phyloP scores from a whole-genome alignment of 768 basidiomycete species.

The Pleurotus pulmonarius region DNA sequence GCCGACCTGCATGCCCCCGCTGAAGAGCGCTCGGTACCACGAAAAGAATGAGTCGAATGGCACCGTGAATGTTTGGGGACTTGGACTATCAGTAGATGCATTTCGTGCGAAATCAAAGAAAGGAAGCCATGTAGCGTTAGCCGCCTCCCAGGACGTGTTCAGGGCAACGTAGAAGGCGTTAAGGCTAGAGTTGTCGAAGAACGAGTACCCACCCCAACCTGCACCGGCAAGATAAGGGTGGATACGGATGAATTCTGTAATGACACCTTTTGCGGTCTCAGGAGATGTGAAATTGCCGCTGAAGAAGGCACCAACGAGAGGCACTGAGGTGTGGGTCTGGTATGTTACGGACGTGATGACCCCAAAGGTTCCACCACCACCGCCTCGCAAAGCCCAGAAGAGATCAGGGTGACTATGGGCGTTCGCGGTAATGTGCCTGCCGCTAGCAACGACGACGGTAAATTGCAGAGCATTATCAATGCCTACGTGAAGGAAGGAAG shows the following conservation, averaged over 20 bases:
- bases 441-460: constrained; percentile 38
- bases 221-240: constrained; percentile 33
- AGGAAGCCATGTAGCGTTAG: constrained; percentile 28
- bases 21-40: constrained; percentile 14
- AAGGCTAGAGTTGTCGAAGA: constrained; percentile 16
- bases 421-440: constrained; percentile 36
- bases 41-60: constrained; percentile 22
- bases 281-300: constrained; percentile 27
- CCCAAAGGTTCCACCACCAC: constrained; percentile 47
- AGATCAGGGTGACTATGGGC: constrained; percentile 36
- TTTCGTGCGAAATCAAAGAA: constrained; percentile 27
- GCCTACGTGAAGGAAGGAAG: constrained; percentile 22
- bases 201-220: constrained; percentile 41
- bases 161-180: constrained; percentile 24
- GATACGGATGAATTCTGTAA: constrained; percentile 29
- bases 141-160: constrained; percentile 30
- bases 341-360: constrained; percentile 46
- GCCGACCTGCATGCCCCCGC: constrained; percentile 15
- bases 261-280: constrained; percentile 22
- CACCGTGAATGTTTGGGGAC: constrained; percentile 6
- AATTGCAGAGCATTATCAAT: constrained; percentile 47
- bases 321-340: constrained; percentile 32
- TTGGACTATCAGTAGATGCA: constrained; percentile 14
- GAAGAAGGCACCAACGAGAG: constrained; percentile 25
- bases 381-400: constrained; percentile 52